Percentiles rank a stretch among this genome's conserved stretches.
Evolutionary conservation across 441 rosid species (phyloP).

Genomic region (Geranium incanum): DNA sequence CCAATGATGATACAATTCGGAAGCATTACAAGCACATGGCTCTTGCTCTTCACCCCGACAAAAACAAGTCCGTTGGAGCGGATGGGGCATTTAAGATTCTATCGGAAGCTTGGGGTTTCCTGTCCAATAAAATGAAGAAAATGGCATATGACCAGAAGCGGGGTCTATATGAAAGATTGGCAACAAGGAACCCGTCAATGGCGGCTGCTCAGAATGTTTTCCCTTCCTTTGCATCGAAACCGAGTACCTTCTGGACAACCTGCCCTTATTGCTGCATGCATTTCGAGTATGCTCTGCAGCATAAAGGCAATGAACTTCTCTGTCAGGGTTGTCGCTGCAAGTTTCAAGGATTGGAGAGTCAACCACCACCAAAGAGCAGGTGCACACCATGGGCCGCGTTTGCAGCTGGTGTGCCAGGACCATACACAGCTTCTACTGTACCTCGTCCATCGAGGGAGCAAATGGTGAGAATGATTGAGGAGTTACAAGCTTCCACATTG

Average conservation of each 20-base stretch:
- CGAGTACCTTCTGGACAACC: slow-evolving; percentile 48
- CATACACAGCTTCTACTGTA: slow-evolving; percentile 15
- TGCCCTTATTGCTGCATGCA: slow-evolving; percentile 41
- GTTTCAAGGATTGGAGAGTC: slow-evolving; percentile 43
- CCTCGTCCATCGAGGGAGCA: slow-evolving; percentile 23
- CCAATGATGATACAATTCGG: slow-evolving; percentile 42
- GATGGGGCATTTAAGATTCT: slow-evolving; percentile 48
- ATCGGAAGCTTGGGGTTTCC: slow-evolving; percentile 45
- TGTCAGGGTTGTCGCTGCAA: slow-evolving; percentile 37
- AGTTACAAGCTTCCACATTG: slow-evolving; percentile 6
- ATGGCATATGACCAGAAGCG: slow-evolving; percentile 41
- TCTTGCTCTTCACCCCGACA: slow-evolving; percentile 51
- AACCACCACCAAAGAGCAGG: slow-evolving; percentile 22
- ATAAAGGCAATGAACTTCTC: slow-evolving; percentile 30
- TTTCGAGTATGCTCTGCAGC: slow-evolving; percentile 37
- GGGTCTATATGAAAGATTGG: slow-evolving; percentile 15
- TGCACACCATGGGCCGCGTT: too few relatives aligned
- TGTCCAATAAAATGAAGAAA: slow-evolving; percentile 45
- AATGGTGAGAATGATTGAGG: slow-evolving; percentile 30
- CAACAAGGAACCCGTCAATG: slow-evolving; percentile 19
- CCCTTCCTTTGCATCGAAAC: slow-evolving; percentile 18
- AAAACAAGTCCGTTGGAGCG: slow-evolving; percentile 41
- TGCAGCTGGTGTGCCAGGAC: too few relatives aligned
- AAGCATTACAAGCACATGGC: slow-evolving; percentile 41
- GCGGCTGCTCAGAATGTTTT: slow-evolving; percentile 29